Evolutionary conservation across 495 filamentous ascomycete genomes (phyloP).

Genomic region (Trichocladium antarcticum): DNA sequence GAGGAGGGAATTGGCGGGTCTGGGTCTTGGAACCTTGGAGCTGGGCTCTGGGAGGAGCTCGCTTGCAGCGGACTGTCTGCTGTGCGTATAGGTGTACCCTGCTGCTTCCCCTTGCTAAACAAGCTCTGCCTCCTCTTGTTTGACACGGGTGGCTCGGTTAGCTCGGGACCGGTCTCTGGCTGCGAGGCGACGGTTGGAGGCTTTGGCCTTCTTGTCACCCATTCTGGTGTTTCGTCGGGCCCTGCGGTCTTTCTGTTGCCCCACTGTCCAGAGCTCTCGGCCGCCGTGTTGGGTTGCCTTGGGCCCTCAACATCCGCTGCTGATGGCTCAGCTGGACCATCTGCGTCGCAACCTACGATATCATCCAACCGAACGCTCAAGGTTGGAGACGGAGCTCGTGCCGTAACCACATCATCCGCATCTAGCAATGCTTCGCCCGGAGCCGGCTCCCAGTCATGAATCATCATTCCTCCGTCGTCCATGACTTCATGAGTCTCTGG

Average conservation of each 20-base stretch:
- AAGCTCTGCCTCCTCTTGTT: background rate
- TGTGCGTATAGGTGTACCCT: background rate
- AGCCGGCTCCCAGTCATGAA: background rate
- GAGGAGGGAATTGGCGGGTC: background rate
- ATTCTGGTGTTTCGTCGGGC: background rate
- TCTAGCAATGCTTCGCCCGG: background rate
- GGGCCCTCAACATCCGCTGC: background rate
- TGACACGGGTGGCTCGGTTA: background rate
- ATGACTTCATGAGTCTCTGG: background rate
- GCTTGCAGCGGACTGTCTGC: background rate
- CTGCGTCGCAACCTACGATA: background rate
- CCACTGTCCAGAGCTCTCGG: background rate
- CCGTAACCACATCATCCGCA: background rate
- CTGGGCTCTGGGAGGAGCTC: too few relatives aligned
- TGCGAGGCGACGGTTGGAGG: background rate
- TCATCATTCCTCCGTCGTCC: background rate
- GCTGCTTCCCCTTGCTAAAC: background rate
- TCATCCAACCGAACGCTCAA: background rate
- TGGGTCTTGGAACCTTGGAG: background rate
- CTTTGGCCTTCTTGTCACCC: background rate
- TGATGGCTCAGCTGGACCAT: background rate
- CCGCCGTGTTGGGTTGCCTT: too few relatives aligned
- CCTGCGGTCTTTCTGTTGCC: background rate
- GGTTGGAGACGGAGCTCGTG: background rate
- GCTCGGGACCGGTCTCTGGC: background rate